phyloP scores from a whole-genome alignment of 306 rosid genomes.

The Herpetospermum pedunculosum region DNA sequence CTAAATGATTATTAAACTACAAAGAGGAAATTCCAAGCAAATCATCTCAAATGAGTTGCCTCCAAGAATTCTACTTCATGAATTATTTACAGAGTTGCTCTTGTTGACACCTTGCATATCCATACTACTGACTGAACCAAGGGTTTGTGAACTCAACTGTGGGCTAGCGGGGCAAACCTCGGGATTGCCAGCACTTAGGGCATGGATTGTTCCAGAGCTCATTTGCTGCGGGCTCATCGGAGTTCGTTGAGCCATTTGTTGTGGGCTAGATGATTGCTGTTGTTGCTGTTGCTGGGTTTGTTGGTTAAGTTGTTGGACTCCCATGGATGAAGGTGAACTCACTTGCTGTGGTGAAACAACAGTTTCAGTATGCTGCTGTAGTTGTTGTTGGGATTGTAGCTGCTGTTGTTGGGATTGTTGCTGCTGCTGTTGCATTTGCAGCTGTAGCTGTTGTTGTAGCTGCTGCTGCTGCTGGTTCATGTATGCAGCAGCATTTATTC shows the following conservation, averaged over 20 bases:
- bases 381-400: constrained; percentile 15
- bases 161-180: constrained; percentile 95
- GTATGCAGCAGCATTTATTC: constrained; percentile 44
- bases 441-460: constrained; percentile 11
- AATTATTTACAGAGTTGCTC: constrained; percentile 62
- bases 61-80: constrained; percentile 15
- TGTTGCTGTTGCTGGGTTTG: constrained; percentile 44
- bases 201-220: constrained; percentile 85
- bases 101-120: constrained; percentile 90
- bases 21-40: neutral
- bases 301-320: constrained; percentile 59
- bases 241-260: constrained; percentile 87
- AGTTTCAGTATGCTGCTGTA: constrained; percentile 65
- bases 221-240: constrained; percentile 90
- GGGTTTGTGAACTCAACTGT: constrained; percentile 91
- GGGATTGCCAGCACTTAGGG: constrained; percentile 72
- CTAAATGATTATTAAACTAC: neutral
- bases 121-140: constrained; percentile 73
- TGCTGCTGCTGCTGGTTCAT: constrained; percentile 41
- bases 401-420: constrained; percentile 18
- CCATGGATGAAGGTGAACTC: constrained; percentile 83
- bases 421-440: constrained; percentile 19
- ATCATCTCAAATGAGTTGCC: neutral
- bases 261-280: constrained; percentile 66
- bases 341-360: constrained; percentile 82